Conservation (phyloP, 2,329 filamentous ascomycete species). For the Atkinsonella hypoxylon region DNA sequence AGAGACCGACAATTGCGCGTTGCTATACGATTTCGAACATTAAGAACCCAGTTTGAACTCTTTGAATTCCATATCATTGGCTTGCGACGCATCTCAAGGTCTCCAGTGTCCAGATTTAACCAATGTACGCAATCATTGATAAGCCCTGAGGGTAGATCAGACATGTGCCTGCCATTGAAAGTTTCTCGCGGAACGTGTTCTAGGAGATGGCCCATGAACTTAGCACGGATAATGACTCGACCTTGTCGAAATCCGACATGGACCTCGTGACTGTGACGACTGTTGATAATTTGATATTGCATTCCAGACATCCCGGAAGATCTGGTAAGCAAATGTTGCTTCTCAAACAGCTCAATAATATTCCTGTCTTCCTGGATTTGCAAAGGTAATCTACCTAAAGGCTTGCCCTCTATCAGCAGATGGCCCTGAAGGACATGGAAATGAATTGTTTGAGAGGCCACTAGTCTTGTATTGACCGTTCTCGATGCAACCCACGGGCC, state of each 20-base stretch:
- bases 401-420: constrained; percentile 24
- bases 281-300: constrained; percentile 29
- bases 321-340: constrained; percentile 36
- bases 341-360: constrained; percentile 41
- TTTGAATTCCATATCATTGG: constrained; percentile 19
- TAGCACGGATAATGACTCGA: constrained; percentile 31
- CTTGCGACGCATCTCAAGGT: constrained; percentile 39
- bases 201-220: constrained; percentile 9
- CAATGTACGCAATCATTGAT: constrained; percentile 46
- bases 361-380: constrained; percentile 30
- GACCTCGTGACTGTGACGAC: constrained; percentile 19
- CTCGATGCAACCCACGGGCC: not conserved
- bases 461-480: not conserved
- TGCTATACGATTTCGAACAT: constrained; percentile 14
- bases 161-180: constrained; percentile 15
- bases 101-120: constrained; percentile 32
- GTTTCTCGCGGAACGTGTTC: constrained; percentile 22
- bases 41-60: constrained; percentile 21
- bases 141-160: constrained; percentile 40
- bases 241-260: constrained; percentile 40
- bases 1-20: constrained; percentile 4
- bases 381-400: constrained; percentile 35
- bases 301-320: constrained; percentile 42
- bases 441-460: constrained; percentile 15
- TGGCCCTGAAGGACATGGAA: constrained; percentile 22